Percentiles rank a stretch among this genome's conserved stretches.
These are phyloP conservation scores for Stereum hirsutum DNA, from an alignment of 1,284 basidiomycete species.

Conservation along the genomic window DNA sequence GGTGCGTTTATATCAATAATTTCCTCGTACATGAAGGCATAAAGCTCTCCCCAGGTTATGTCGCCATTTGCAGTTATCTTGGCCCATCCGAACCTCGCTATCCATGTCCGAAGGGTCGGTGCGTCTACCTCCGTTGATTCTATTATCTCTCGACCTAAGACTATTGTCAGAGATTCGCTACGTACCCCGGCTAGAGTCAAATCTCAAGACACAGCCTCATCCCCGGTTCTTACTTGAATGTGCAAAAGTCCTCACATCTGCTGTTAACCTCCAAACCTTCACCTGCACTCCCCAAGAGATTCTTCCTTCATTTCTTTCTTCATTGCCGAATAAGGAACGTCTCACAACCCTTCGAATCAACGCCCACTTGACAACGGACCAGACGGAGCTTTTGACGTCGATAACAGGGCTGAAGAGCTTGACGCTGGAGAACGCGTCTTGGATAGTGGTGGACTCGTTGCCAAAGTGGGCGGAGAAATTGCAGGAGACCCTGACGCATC, in stretches of 20 bases:
- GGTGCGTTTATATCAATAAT: conserved; percentile 19
- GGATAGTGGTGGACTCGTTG: conserved; percentile 46
- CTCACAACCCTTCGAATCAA: conserved; percentile 39
- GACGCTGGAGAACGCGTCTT: conserved; percentile 47
- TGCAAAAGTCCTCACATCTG: conserved; percentile 32
- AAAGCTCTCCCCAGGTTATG: conserved; percentile 22
- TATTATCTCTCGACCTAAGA: no score
- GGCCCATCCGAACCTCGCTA: conserved; percentile 38
- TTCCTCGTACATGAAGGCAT: background rate
- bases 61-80: conserved; percentile 53
- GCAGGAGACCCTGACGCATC: conserved; percentile 32
- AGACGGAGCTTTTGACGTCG: conserved; percentile 33
- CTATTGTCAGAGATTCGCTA: conserved; percentile 43
- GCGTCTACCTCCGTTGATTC: conserved; percentile 12
- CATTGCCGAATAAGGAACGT: conserved; percentile 32
- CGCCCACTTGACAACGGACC: conserved; percentile 38
- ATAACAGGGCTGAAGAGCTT: conserved; percentile 35
- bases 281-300: conserved; percentile 35
- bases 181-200: conserved; percentile 24
- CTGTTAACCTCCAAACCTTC: conserved; percentile 46
- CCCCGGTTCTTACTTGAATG: conserved; percentile 46
- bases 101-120: conserved; percentile 56
- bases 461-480: conserved; percentile 41
- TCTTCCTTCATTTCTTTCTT: conserved; percentile 37
- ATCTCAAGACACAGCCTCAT: conserved; percentile 18